Base-by-base conservation (phyloP, 768 basidiomycete species). In the Epithele typhae region DNA sequence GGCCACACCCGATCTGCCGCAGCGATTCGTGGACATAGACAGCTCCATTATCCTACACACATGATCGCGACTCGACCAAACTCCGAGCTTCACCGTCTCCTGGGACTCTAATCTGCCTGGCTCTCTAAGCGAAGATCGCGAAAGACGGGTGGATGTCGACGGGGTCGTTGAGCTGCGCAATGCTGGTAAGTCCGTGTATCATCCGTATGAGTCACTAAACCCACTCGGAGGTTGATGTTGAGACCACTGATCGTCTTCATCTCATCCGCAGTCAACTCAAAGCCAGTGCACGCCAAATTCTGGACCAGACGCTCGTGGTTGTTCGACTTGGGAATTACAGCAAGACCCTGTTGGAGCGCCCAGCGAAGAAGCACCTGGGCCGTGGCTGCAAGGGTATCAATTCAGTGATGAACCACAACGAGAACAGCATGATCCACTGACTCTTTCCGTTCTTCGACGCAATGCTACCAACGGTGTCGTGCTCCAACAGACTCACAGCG, bases 151-250 rank as follows among this genome's bases (percentile, higher is more conserved):
- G 82, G 33, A 87, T 82, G 18, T 77, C 78, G 30, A 63, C 75
- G 7, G 87, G 87, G 64, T 90, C 68, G 64, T 88, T 88, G 59
- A 87, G 57, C 84, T 87, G 50, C 23, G 27, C 25, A 37, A 21
- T 2, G 12, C 25, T 21, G 27, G 7, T 30, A 7, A 30, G 27
- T n/a, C n/a, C n/a, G n/a, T n/a, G n/a, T n/a, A n/a, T n/a, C 27
- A 7, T 30, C 27, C 27, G 27, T 14, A 30, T 14, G 27, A 30
- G 27, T 30, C 8, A 7, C n/a, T 14, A 24, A 40, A 64, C 79
- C 52, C 62, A 87, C 84, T 64, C 85, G 76, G 55, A 80, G 62
- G 59, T 80, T 74, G 40, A 67, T 66, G 66, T 91, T 83, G 60
- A 92, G 67, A 3, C 64, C 61, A 52, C 70, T 77, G 57, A 92